phyloP scores from a whole-genome alignment of 768 basidiomycete species.

The Mycena epipterygia region DNA sequence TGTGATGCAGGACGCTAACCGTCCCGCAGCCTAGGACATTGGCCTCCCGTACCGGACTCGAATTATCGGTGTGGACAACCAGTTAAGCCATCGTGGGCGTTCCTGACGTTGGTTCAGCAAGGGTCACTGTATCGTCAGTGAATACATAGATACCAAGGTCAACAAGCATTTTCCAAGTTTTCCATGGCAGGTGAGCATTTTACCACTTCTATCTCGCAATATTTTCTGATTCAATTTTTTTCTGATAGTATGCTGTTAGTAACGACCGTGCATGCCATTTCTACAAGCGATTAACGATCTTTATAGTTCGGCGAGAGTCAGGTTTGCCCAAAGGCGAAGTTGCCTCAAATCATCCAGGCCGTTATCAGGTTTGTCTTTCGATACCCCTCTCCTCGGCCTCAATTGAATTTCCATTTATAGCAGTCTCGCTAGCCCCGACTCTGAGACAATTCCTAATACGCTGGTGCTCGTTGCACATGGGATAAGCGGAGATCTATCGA shows the following conservation, averaged over 20 bases:
- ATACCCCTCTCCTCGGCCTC: slow-evolving; percentile 1
- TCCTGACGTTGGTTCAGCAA: slow-evolving; percentile 54
- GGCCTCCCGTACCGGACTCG: slow-evolving; percentile 82
- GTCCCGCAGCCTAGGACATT: slow-evolving; percentile 67
- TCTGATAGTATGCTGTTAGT: slow-evolving; percentile 74
- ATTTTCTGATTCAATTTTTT: slow-evolving; percentile 37
- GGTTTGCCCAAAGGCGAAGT: slow-evolving; percentile 71
- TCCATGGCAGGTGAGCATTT: slow-evolving; percentile 84
- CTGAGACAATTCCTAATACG: slow-evolving; percentile 76
- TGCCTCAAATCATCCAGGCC: slow-evolving; percentile 81
- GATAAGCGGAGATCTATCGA: slow-evolving; percentile 65
- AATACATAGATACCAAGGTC: slow-evolving; percentile 74
- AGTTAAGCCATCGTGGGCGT: neutral
- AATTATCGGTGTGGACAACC: slow-evolving; percentile 76
- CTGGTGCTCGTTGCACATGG: slow-evolving; percentile 82
- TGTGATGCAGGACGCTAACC: neutral
- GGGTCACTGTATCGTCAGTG: slow-evolving; percentile 82
- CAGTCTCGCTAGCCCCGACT: slow-evolving; percentile 81
- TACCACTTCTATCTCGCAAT: slow-evolving; percentile 29
- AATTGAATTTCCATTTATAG: slow-evolving; percentile 53
- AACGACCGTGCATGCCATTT: neutral
- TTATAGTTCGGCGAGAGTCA: slow-evolving; percentile 85
- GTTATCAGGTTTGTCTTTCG: slow-evolving; percentile 69
- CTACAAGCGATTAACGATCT: slow-evolving; percentile 28
- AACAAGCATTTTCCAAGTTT: slow-evolving; percentile 75